A percentile compares a stretch with the other conserved stretches of the same genome.
phyloP scores from a whole-genome alignment of 2,329 filamentous ascomycete genomes.

The Hymenoscyphus occultus region DNA sequence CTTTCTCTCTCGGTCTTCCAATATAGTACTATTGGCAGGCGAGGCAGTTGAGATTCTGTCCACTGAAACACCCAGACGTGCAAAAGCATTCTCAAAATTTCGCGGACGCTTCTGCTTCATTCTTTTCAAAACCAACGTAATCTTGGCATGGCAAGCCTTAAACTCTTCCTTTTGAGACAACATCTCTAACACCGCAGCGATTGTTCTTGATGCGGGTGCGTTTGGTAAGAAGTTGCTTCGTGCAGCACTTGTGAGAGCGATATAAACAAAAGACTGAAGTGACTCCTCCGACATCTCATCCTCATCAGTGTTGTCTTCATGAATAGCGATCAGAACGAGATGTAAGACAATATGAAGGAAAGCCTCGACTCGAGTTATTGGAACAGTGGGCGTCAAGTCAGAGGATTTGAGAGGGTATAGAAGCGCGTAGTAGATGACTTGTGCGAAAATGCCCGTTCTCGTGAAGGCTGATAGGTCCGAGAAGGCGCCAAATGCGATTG shows the following conservation, averaged over 20 bases:
- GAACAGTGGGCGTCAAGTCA: slow-evolving; percentile 69
- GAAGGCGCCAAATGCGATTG: slow-evolving; percentile 76
- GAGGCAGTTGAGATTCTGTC: slow-evolving; percentile 81
- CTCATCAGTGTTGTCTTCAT: slow-evolving; percentile 70
- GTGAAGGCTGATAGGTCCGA: slow-evolving; percentile 75
- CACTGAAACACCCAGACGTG: slow-evolving; percentile 61
- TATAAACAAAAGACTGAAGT: slow-evolving; percentile 66
- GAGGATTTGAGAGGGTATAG: slow-evolving; percentile 73
- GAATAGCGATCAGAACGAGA: slow-evolving; percentile 77
- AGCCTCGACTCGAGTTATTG: slow-evolving; percentile 79
- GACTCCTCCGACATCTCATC: slow-evolving; percentile 47
- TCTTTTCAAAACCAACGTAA: slow-evolving; percentile 75
- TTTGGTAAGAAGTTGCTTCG: slow-evolving; percentile 60
- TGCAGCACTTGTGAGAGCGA: slow-evolving; percentile 63
- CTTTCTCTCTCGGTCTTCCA: slow-evolving; percentile 71
- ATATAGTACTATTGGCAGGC: slow-evolving; percentile 61
- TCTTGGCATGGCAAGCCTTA: slow-evolving; percentile 80
- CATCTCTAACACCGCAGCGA: slow-evolving; percentile 61
- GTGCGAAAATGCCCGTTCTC: slow-evolving; percentile 78
- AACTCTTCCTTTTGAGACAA: slow-evolving; percentile 69
- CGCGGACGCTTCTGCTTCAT: slow-evolving; percentile 79
- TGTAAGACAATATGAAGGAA: slow-evolving; percentile 92
- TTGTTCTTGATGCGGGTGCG: slow-evolving; percentile 56
- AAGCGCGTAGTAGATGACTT: slow-evolving; percentile 85
- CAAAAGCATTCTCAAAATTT: slow-evolving; percentile 68